Evolutionary conservation across 331 rosid genomes (phyloP), one percentile per base, ranked within the genome.

Genomic region (Stylosanthes scabra): DNA sequence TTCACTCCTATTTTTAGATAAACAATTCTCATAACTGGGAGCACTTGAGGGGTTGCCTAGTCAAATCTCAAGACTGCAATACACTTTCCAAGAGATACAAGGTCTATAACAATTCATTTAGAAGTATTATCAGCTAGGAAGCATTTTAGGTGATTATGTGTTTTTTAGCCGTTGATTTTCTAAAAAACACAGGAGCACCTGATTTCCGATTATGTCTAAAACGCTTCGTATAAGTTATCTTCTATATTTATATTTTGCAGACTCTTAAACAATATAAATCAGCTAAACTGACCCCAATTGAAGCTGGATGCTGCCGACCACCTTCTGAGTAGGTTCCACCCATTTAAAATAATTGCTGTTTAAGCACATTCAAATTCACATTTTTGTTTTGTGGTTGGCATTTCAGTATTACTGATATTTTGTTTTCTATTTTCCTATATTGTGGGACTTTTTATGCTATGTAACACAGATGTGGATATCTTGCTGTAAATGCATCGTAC

Each of bases 281-380:
- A 49, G 97, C 96, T 42, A 89, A 89, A 80, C 83, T 94, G 83
- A 81, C 93, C 1, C 91, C 98, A 4, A 82, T 94, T 7, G 97
- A 94, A 76, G 95, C 97, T 46, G 98, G 98, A 40, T 94, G 98
- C 78, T 94, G 98, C 70, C 85, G 95, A 68, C 97, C 98, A 6
- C 98, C 98, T 44, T 91, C 91, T 2, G 89, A 86, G 98, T 94
- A 91, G 72, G 95, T 85, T 63, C 66, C 78, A 20, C 58, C 63
- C 51, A 16, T 70, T 54, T 31, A 11, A 31, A 64, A 20, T 20
- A 42, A 46, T 13, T 46, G 51, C 51, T 46, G 6, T 13, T 11
- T 11, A 46, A 50, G 25, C 46, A 42, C 7, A 42, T 42, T 42
- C 46, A 42, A 9, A 42, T 42, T 42, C 11, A 7, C 46, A 0